Percentiles rank a stretch among this genome's conserved stretches.
phyloP scores from a whole-genome alignment of 164 flowering plant species.

The Annona squamosa region DNA sequence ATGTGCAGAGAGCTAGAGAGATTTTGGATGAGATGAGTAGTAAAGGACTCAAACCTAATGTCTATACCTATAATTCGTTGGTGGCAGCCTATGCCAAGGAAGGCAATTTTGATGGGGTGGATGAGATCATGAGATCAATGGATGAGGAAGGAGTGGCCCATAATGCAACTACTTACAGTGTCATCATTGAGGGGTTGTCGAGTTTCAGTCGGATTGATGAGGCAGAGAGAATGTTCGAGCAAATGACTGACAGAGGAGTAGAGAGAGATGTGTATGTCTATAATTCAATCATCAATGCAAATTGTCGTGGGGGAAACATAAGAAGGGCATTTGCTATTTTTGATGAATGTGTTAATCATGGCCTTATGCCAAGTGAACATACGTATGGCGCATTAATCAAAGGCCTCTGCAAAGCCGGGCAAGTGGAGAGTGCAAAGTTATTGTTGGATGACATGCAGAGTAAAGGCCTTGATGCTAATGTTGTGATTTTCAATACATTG shows the following conservation, averaged over 20 bases:
- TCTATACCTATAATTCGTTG: conserved; percentile 37
- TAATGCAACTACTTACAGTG: conserved; percentile 41
- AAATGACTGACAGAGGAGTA: conserved; percentile 41
- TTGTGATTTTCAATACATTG: conserved; percentile 33
- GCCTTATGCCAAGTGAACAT: conserved; percentile 40
- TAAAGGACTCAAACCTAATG: conserved; percentile 47
- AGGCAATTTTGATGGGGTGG: conserved; percentile 27
- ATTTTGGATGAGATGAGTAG: conserved; percentile 33
- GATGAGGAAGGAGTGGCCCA: conserved; percentile 27
- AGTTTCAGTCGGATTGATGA: conserved; percentile 36
- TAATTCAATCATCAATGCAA: conserved; percentile 34
- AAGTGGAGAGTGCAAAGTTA: conserved; percentile 37
- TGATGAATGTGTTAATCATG: conserved; percentile 38
- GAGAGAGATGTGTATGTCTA: conserved; percentile 39
- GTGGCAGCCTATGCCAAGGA: conserved; percentile 40
- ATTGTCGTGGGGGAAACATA: conserved; percentile 33
- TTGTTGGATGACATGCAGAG: conserved; percentile 49
- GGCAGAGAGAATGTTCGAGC: conserved; percentile 40
- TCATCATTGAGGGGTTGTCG: conserved; percentile 40
- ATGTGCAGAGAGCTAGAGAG: conserved; percentile 30
- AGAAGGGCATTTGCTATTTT: conserved; percentile 39
- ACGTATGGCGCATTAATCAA: conserved; percentile 45
- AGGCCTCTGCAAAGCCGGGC: conserved; percentile 51
- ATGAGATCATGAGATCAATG: conserved; percentile 31
- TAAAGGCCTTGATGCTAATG: conserved; percentile 40